Evolutionary conservation across 768 basidiomycete species (phyloP).

Genomic region (Tricholoma sp.): DNA sequence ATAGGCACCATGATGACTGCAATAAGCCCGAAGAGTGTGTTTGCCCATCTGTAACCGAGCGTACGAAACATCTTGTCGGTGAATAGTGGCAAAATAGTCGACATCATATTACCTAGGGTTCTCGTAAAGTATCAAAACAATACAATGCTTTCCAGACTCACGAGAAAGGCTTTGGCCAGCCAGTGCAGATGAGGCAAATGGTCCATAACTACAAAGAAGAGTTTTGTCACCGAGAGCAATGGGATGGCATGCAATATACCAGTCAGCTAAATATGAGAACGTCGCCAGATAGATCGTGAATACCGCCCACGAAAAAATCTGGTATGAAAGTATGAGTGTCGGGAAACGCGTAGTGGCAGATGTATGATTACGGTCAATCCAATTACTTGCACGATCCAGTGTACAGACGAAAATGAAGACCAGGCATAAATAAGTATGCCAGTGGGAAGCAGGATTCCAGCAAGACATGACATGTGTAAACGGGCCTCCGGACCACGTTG

Average conservation of each 20-base stretch:
- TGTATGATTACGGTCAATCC: slow-evolving; percentile 37
- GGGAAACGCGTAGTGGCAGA: slow-evolving; percentile 1
- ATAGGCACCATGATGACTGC: slow-evolving; percentile 54
- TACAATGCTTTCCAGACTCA: slow-evolving; percentile 18
- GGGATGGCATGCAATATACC: slow-evolving; percentile 25
- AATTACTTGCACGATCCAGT: slow-evolving; percentile 58
- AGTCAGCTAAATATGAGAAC: slow-evolving; percentile 62
- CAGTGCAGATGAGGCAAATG: slow-evolving; percentile 64
- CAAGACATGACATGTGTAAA: slow-evolving; percentile 51
- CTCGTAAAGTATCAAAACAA: neutral
- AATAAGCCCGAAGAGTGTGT: slow-evolving; percentile 50
- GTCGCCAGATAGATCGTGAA: slow-evolving; percentile 56
- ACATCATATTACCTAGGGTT: slow-evolving; percentile 42
- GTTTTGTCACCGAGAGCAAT: neutral
- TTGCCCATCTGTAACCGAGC: slow-evolving; percentile 58
- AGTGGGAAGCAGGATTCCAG: slow-evolving; percentile 46
- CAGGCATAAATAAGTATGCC: slow-evolving; percentile 76
- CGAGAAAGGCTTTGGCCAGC: slow-evolving; percentile 63
- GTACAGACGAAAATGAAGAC: slow-evolving; percentile 48
- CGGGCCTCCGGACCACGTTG: slow-evolving; percentile 52
- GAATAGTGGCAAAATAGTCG: slow-evolving; percentile 57
- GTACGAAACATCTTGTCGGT: slow-evolving; percentile 51
- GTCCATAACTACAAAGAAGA: slow-evolving; percentile 36
- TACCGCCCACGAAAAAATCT: slow-evolving; percentile 46
- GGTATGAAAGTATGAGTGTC: neutral